These are phyloP conservation scores for Annulohypoxylon nitens DNA, from an alignment of 495 filamentous ascomycete species.

Conservation along the genomic window DNA sequence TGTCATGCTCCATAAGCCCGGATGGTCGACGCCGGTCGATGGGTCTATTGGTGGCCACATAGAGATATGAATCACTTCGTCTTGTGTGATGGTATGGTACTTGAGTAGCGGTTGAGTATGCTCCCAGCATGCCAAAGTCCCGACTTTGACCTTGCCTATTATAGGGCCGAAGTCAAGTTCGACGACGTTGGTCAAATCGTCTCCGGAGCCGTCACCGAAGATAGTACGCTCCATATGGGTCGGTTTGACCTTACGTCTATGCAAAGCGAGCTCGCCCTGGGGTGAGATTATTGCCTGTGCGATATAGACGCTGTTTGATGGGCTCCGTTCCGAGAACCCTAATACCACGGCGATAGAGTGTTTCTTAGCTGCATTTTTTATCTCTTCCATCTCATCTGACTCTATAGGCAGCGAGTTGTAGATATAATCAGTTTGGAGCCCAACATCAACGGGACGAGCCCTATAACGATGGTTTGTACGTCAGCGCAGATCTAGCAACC, in stretches of 20 bases:
- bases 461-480: constrained; percentile 40
- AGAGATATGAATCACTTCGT: constrained; percentile 68
- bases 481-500: background rate
- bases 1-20: constrained; percentile 50
- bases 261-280: constrained; percentile 60
- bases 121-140: constrained; percentile 68
- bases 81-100: constrained; percentile 65
- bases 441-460: constrained; percentile 60
- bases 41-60: constrained; percentile 66
- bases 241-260: constrained; percentile 69
- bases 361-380: constrained; percentile 57
- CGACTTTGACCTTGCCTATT: constrained; percentile 57
- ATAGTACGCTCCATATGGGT: constrained; percentile 74
- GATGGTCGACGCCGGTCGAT: constrained; percentile 42
- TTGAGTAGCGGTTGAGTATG: constrained; percentile 72
- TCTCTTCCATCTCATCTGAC: constrained; percentile 62
- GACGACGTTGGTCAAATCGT: constrained; percentile 58
- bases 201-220: constrained; percentile 67
- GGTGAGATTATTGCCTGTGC: constrained; percentile 65
- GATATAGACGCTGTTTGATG: constrained; percentile 66
- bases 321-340: constrained; percentile 66
- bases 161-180: constrained; percentile 55
- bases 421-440: constrained; percentile 58
- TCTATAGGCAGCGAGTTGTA: constrained; percentile 61
- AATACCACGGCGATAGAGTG: constrained; percentile 64